These are phyloP conservation scores for Chloroidium sp. DNA, from an alignment of 163 green algal species.

Conservation along the genomic window DNA sequence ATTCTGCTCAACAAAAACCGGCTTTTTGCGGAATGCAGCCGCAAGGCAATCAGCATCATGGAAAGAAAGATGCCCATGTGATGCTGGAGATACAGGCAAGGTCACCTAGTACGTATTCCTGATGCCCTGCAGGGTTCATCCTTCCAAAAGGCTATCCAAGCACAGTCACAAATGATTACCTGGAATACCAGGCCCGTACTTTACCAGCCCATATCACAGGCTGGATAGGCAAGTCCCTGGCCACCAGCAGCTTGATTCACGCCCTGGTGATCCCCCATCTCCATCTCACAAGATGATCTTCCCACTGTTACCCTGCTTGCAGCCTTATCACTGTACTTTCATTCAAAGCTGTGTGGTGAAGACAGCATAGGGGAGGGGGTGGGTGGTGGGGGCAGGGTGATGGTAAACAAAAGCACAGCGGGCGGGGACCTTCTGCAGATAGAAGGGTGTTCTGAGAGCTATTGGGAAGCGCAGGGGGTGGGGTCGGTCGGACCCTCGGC, in stretches of 20 bases:
- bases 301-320: neutral
- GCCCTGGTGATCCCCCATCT: neutral
- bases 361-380: conserved; percentile 24
- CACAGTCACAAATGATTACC: conserved; percentile 34
- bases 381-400: too few relatives aligned
- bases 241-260: conserved; percentile 58
- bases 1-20: too few relatives aligned
- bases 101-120: too few relatives aligned
- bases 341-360: conserved; percentile 8
- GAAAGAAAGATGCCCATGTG: too few relatives aligned
- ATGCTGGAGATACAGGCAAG: too few relatives aligned
- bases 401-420: too few relatives aligned
- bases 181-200: conserved; percentile 43
- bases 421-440: too few relatives aligned
- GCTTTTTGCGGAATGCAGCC: too few relatives aligned
- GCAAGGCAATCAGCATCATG: too few relatives aligned
- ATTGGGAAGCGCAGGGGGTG: conserved; percentile 28
- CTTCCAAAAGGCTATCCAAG: conserved; percentile 29
- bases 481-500: conserved; percentile 22
- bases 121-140: conserved; percentile 13
- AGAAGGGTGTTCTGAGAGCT: too few relatives aligned
- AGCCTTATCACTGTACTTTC: neutral
- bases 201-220: conserved; percentile 41
- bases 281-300: neutral
- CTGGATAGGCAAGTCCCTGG: conserved; percentile 44